A percentile compares a stretch with the other conserved stretches of the same genome.
These are phyloP conservation scores for Fusarium circinatum DNA, from an alignment of 2,329 filamentous ascomycete species.

Conservation along the genomic window DNA sequence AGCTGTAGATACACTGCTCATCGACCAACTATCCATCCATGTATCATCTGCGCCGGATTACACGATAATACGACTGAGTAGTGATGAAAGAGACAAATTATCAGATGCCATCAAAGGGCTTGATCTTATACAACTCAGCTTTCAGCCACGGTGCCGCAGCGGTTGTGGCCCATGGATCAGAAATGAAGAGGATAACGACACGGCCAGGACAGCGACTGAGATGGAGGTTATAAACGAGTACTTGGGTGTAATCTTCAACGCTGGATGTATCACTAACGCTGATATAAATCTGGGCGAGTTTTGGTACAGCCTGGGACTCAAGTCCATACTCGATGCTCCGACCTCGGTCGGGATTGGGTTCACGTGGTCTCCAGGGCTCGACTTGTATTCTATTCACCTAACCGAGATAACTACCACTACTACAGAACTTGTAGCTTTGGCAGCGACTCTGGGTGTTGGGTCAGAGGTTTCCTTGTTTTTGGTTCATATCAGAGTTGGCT, in stretches of 20 bases:
- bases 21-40: neutral
- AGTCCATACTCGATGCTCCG: neutral
- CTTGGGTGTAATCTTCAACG: neutral
- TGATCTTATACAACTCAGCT: neutral
- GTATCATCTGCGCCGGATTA: neutral
- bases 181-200: neutral
- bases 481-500: neutral
- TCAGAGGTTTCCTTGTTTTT: neutral
- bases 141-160: neutral
- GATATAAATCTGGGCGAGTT: neutral
- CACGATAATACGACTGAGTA: fast-evolving
- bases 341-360: neutral
- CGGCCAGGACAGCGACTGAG: neutral
- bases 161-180: neutral
- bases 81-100: fast-evolving
- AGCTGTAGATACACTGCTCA: fast-evolving
- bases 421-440: fast-evolving
- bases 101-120: neutral
- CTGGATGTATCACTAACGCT: neutral
- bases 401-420: neutral
- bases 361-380: fast-evolving
- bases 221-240: neutral
- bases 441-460: fast-evolving
- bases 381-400: neutral
- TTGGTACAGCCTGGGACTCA: neutral